A percentile compares a stretch with the other conserved stretches of the same genome.
Evolutionary conservation across 176 grass and related monocot species (phyloP).

Genomic region (Phragmites australis): DNA sequence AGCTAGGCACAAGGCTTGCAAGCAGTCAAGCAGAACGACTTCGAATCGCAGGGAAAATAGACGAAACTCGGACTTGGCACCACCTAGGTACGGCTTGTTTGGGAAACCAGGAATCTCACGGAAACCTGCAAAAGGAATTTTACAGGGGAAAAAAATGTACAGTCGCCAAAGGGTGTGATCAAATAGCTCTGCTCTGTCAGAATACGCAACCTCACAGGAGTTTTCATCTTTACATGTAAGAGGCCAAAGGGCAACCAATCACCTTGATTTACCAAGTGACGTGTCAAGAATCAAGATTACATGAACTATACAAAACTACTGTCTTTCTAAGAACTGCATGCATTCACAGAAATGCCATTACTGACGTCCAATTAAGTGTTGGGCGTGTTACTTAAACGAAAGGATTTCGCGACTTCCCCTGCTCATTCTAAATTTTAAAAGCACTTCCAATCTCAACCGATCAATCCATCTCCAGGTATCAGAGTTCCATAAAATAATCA

Average conservation of each 20-base stretch:
- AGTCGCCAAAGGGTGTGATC: no score
- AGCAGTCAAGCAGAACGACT: neutral
- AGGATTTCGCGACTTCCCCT: neutral
- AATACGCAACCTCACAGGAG: no score
- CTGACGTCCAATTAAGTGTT: neutral
- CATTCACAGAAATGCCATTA: neutral
- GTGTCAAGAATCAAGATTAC: neutral
- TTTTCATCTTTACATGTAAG: no score
- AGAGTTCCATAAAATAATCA: neutral
- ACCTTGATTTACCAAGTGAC: neutral
- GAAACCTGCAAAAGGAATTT: no score
- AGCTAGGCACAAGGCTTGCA: no score
- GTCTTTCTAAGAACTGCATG: neutral
- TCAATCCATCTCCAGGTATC: neutral
- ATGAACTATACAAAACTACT: constrained; percentile 28
- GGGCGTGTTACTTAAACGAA: no score
- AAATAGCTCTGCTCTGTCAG: no score
- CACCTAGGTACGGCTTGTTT: no score
- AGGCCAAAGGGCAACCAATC: neutral
- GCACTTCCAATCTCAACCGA: neutral
- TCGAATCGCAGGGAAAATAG: neutral
- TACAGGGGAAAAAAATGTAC: no score
- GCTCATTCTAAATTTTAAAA: neutral
- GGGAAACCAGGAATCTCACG: no score
- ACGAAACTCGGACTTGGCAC: neutral